phyloP scores from a whole-genome alignment of 371 early-diverging fungal species.

The Mucor mucedo region DNA sequence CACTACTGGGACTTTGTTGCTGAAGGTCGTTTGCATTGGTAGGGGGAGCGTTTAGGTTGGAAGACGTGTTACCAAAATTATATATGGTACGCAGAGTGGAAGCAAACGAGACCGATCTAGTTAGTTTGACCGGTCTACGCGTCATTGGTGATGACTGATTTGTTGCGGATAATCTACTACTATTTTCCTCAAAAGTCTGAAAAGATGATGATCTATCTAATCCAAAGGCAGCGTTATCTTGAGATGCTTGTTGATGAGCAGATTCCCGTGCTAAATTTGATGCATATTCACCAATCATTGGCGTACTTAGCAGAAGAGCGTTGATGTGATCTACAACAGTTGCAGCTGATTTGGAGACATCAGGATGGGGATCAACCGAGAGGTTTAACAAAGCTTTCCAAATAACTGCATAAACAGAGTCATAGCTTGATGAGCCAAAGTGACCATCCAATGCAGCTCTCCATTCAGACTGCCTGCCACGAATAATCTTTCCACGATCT shows the following conservation, averaged over 20 bases:
- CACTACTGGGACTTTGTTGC: constrained; percentile 4
- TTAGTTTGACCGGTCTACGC: constrained; percentile 40
- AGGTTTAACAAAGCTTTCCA: constrained; percentile 82
- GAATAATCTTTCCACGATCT: constrained; percentile 24
- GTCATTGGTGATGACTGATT: neutral
- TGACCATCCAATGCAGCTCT: constrained; percentile 34
- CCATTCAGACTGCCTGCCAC: constrained; percentile 36
- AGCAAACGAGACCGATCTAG: constrained; percentile 56
- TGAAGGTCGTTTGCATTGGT: neutral
- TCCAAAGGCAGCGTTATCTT: constrained; percentile 4
- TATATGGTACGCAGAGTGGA: constrained; percentile 56
- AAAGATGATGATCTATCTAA: constrained; percentile 7
- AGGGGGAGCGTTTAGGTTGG: neutral
- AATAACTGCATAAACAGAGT: constrained; percentile 65
- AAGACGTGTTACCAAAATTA: constrained; percentile 44
- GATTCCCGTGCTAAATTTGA: constrained; percentile 41
- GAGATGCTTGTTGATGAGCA: constrained; percentile 24
- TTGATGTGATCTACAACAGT: constrained; percentile 79
- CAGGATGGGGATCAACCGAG: constrained; percentile 79
- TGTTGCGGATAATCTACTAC: constrained; percentile 12
- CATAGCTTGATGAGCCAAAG: constrained; percentile 50
- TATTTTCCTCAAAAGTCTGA: neutral
- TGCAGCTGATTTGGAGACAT: constrained; percentile 68
- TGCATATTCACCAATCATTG: constrained; percentile 46
- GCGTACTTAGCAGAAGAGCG: constrained; percentile 47